These are phyloP conservation scores for Nitzschia sp. DNA, from an alignment of 108 stramenopile genomes.

Conservation along the genomic window DNA sequence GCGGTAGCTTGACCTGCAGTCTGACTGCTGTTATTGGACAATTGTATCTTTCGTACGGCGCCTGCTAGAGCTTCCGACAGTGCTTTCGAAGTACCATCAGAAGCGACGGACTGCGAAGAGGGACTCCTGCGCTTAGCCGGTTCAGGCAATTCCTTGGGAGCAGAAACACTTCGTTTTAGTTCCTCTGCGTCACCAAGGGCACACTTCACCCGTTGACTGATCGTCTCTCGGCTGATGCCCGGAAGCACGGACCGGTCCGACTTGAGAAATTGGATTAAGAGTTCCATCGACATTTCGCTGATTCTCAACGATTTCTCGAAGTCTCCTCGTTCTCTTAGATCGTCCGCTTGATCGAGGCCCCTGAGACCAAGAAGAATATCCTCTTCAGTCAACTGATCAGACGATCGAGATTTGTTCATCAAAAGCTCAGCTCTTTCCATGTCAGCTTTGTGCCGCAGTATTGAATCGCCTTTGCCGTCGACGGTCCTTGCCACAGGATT, in stretches of 20 bases:
- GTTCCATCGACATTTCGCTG: constrained; percentile 42
- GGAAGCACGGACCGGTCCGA: constrained; percentile 12
- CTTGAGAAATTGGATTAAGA: constrained; percentile 33
- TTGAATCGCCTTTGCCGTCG: neutral
- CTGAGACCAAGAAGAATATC: constrained; percentile 30
- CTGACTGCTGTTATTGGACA: neutral
- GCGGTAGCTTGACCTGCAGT: neutral
- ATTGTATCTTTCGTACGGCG: constrained; percentile 12
- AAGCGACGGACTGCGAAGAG: neutral
- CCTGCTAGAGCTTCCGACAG: constrained; percentile 4
- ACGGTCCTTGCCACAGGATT: neutral
- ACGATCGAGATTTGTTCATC: constrained; percentile 22
- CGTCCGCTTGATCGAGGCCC: constrained; percentile 45
- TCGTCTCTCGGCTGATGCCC: constrained; percentile 11
- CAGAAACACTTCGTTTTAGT: constrained; percentile 23
- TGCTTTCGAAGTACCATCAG: neutral
- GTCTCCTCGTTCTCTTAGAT: constrained; percentile 29
- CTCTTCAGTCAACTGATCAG: constrained; percentile 16
- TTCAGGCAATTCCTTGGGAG: neutral
- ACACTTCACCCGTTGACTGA: constrained; percentile 32
- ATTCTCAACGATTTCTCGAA: constrained; percentile 32
- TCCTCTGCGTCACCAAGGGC: constrained; percentile 48
- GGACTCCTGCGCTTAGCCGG: neutral
- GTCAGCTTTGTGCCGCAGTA: constrained; percentile 24
- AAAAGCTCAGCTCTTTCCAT: constrained; percentile 33